phyloP scores from a whole-genome alignment of 2,329 filamentous ascomycete species.

The Tolypocladium ovalisporum region DNA sequence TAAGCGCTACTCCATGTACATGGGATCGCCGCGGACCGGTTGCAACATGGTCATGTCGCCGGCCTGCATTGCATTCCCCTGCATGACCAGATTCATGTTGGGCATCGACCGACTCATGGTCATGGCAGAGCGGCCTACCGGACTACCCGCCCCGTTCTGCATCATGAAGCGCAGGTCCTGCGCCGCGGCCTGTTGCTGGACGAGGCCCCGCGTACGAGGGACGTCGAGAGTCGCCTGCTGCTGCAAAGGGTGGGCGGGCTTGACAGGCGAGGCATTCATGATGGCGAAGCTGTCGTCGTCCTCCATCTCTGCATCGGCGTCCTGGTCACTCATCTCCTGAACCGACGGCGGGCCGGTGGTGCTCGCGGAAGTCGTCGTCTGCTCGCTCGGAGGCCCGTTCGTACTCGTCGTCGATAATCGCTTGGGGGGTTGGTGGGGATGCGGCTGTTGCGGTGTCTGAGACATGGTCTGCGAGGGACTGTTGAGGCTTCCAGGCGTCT shows the following conservation, averaged over 20 bases:
- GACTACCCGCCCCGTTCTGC: constrained; percentile 26
- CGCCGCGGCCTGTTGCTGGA: constrained; percentile 18
- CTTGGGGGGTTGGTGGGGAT: constrained; percentile 13
- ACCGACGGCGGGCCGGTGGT: constrained; percentile 27
- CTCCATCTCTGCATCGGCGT: constrained; percentile 42
- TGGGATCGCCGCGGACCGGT: constrained; percentile 33
- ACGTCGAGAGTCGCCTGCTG: constrained; percentile 32
- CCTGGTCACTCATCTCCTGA: constrained; percentile 35
- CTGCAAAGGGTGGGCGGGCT: constrained; percentile 25
- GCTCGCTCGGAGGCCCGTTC: constrained; percentile 22
- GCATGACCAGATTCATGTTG: constrained; percentile 32
- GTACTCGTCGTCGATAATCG: constrained; percentile 23
- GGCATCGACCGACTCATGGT: constrained; percentile 34
- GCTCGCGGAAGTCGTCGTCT: constrained; percentile 17
- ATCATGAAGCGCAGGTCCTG: constrained; percentile 30
- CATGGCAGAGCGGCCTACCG: constrained; percentile 24
- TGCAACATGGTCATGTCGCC: constrained; percentile 36
- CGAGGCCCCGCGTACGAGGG: constrained; percentile 25
- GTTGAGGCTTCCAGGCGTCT: constrained; percentile 8
- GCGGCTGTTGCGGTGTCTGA: constrained; percentile 13
- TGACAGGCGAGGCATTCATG: constrained; percentile 30
- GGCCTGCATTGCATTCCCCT: constrained; percentile 26
- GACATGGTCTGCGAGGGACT: constrained; percentile 11
- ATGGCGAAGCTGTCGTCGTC: constrained; percentile 45
- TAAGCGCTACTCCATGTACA: constrained; percentile 38